phyloP scores from a whole-genome alignment of 768 basidiomycete species.

The Leccinum variicolor region DNA sequence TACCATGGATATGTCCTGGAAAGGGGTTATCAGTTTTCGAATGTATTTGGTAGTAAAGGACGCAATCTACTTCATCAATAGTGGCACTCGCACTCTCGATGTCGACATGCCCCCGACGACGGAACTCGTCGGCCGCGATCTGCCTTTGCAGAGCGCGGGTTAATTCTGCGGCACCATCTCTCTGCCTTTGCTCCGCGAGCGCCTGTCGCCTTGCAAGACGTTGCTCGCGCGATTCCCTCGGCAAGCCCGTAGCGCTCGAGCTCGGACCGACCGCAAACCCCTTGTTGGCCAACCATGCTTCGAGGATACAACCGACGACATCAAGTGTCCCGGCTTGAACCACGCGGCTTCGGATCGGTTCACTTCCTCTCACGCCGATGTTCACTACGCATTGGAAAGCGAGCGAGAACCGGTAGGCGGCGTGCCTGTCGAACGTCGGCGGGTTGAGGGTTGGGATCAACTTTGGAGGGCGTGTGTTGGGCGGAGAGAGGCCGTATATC shows the following conservation, averaged over 20 bases:
- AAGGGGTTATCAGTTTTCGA: slow-evolving; percentile 8
- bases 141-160: slow-evolving; percentile 56
- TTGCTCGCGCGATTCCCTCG: slow-evolving; percentile 74
- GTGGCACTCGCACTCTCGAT: slow-evolving; percentile 3
- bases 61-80: slow-evolving; percentile 25
- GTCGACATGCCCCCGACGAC: slow-evolving; percentile 7
- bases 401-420: slow-evolving; percentile 84
- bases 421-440: slow-evolving; percentile 70
- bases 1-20: slow-evolving; percentile 34
- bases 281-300: slow-evolving; percentile 87
- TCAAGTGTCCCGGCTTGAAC: slow-evolving; percentile 94
- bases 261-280: slow-evolving; percentile 86
- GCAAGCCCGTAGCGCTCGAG: slow-evolving; percentile 68
- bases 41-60: neutral
- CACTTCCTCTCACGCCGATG: slow-evolving; percentile 93
- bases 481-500: slow-evolving; percentile 75
- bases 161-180: slow-evolving; percentile 52
- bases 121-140: slow-evolving; percentile 36
- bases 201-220: slow-evolving; percentile 59
- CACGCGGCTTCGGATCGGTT: slow-evolving; percentile 85
- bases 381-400: slow-evolving; percentile 98
- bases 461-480: slow-evolving; percentile 54
- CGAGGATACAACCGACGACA: slow-evolving; percentile 89
- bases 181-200: slow-evolving; percentile 50
- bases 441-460: slow-evolving; percentile 64